Evolutionary conservation across 441 rosid genomes (phyloP).

Genomic region (Erodium texanum): DNA sequence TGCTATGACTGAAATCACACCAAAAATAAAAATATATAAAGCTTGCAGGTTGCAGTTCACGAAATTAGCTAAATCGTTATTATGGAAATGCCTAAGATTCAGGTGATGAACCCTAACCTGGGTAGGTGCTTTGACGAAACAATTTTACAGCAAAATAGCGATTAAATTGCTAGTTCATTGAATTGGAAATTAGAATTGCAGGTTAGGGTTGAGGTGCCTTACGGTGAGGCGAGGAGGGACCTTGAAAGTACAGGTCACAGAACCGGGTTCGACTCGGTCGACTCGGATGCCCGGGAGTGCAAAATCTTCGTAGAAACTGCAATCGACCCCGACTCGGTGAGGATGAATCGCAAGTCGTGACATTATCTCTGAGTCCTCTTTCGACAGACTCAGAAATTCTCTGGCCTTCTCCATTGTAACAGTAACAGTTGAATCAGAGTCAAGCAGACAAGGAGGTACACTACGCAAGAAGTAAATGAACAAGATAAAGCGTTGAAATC

Average conservation of each 20-base stretch:
- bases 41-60: neutral
- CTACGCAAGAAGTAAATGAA: neutral
- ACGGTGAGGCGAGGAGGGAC: slow-evolving; percentile 85
- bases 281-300: slow-evolving; percentile 59
- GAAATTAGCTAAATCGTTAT: neutral
- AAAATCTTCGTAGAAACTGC: slow-evolving; percentile 66
- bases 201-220: slow-evolving; percentile 16
- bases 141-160: neutral
- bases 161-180: neutral
- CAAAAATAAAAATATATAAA: too few relatives aligned
- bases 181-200: neutral
- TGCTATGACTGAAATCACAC: neutral
- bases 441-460: neutral
- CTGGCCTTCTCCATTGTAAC: slow-evolving; percentile 51
- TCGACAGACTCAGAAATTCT: slow-evolving; percentile 34
- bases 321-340: slow-evolving; percentile 28
- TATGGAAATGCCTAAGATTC: neutral
- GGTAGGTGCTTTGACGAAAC: neutral
- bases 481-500: neutral
- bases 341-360: slow-evolving; percentile 38
- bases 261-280: slow-evolving; percentile 59
- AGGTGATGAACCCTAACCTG: neutral
- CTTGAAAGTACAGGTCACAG: slow-evolving; percentile 59
- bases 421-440: neutral
- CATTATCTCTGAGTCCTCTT: slow-evolving; percentile 35